These are phyloP conservation scores for Dictyostelium intermedium DNA, from an alignment of 78 protist species.

Conservation along the genomic window DNA sequence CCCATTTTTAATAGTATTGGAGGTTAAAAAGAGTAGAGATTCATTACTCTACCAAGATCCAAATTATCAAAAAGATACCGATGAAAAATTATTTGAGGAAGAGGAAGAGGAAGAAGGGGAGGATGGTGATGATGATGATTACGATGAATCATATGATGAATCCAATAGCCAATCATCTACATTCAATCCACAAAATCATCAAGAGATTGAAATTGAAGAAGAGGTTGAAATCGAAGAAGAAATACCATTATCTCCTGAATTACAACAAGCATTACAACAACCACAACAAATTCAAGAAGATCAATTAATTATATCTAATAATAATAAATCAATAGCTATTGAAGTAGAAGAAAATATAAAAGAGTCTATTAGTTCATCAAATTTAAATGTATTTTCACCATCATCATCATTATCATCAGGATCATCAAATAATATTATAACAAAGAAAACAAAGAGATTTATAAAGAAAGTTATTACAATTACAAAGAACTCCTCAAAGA, in stretches of 20 bases:
- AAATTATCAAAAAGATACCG: background rate
- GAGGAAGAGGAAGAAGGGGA: background rate
- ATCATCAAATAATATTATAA: background rate
- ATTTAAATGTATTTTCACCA: background rate
- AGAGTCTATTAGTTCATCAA: background rate
- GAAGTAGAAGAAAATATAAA: background rate
- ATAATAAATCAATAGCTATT: background rate
- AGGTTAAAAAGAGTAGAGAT: constrained; percentile 14
- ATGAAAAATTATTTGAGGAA: background rate
- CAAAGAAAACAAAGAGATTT: background rate
- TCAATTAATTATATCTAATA: background rate
- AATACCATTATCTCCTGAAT: background rate
- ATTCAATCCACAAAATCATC: background rate
- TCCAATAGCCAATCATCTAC: background rate
- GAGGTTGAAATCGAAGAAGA: background rate
- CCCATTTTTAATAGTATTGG: constrained; percentile 32
- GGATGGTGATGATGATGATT: background rate
- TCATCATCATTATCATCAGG: background rate
- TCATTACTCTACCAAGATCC: constrained; percentile 12
- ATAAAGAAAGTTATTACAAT: background rate
- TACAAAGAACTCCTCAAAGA: background rate
- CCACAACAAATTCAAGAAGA: background rate
- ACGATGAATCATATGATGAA: background rate
- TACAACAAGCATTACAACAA: background rate
- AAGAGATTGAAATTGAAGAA: background rate